Conservation (phyloP, 768 basidiomycete species). For the Lanmaoa rubissima region DNA sequence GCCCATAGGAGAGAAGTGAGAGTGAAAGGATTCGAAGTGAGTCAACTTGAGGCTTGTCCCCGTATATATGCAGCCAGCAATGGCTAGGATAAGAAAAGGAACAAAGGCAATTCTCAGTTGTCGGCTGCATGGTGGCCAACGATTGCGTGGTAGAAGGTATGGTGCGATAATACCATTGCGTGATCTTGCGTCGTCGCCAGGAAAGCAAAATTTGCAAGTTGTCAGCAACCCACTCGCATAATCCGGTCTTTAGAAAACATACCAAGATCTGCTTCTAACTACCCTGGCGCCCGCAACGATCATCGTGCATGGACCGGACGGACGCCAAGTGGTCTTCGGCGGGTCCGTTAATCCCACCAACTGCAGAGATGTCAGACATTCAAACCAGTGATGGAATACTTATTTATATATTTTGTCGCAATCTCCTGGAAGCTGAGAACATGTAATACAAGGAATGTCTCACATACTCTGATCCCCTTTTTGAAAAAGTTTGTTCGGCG, state of each 20-base stretch:
- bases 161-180: conserved; percentile 27
- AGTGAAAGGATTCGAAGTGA: not conserved
- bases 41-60: not conserved
- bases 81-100: not conserved
- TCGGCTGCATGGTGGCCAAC: not conserved
- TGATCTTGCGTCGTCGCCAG: conserved; percentile 31
- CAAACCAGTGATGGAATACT: not conserved
- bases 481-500: too few relatives aligned
- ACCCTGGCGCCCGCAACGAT: too few relatives aligned
- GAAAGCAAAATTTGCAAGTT: conserved; percentile 8
- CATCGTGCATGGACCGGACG: not conserved
- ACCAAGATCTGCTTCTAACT: not conserved
- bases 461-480: not conserved
- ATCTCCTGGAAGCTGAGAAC: not conserved
- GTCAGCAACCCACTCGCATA: not conserved
- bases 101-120: not conserved
- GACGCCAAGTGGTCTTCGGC: not conserved
- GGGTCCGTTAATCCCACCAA: not conserved
- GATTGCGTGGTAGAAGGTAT: conserved; percentile 7
- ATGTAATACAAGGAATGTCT: not conserved
- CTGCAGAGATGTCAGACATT: conserved; percentile 5
- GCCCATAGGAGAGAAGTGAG: conserved; percentile 17
- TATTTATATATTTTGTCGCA: not conserved
- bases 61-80: conserved; percentile 10
- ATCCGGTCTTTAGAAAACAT: not conserved